Percentiles rank a stretch among this genome's conserved stretches.
Evolutionary conservation across 2,329 filamentous ascomycete species (phyloP).

Genomic region (Penicillium frequentans): DNA sequence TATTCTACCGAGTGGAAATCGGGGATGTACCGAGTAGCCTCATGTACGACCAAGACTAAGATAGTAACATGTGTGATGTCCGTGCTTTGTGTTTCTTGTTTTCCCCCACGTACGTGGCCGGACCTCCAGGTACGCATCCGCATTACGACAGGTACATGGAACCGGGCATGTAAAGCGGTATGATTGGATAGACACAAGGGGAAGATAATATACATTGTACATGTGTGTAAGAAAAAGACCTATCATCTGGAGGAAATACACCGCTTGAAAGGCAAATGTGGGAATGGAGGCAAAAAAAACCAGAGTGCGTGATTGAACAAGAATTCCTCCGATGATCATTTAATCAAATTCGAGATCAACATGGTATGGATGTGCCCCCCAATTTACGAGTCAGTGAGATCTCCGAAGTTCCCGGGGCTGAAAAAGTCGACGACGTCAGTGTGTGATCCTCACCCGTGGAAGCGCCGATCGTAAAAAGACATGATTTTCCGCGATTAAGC

Average conservation of each 20-base stretch:
- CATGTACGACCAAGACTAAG: constrained; percentile 4
- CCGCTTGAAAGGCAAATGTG: constrained; percentile 22
- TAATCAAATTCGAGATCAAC: not conserved
- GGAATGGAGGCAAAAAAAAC: constrained; percentile 5
- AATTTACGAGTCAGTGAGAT: not conserved
- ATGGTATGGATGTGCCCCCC: not conserved
- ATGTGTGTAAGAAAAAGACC: constrained; percentile 5
- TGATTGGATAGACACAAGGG: not conserved
- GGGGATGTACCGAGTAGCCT: constrained; percentile 12
- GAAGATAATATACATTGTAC: not conserved
- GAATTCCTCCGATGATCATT: not conserved
- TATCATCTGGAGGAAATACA: constrained; percentile 16
- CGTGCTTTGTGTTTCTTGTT: not conserved
- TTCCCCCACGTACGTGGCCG: constrained; percentile 1
- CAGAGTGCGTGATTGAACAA: not conserved
- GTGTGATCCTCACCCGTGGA: not conserved
- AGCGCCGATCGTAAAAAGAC: constrained; percentile 19
- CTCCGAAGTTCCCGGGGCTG: not conserved
- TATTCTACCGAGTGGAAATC: not conserved
- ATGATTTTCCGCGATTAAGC: constrained; percentile 7
- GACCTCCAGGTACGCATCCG: constrained; percentile 1
- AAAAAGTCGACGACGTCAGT: constrained; percentile 20
- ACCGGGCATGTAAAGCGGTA: not conserved
- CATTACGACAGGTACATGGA: not conserved
- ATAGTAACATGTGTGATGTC: not conserved